Conservation (phyloP, 2,329 filamentous ascomycete species). For the Pyrenochaeta sp. region DNA sequence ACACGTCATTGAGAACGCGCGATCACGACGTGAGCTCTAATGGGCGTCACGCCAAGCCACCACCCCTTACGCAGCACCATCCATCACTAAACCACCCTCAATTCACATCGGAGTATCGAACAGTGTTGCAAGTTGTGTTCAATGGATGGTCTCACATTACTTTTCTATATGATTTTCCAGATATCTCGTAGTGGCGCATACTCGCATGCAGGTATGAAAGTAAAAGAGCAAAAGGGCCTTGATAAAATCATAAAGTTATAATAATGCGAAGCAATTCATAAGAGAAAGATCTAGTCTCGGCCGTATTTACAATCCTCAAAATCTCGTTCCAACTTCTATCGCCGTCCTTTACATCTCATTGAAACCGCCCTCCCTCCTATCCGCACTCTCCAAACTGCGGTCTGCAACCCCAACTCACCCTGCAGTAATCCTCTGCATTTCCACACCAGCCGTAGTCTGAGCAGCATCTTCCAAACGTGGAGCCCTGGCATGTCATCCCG, state of each 20-base stretch:
- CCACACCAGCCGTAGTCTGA: slow-evolving; percentile 40
- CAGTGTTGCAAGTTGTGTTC: too few species aligned
- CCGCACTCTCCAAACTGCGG: slow-evolving; percentile 32
- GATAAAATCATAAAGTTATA: not conserved
- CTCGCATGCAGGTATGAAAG: too few species aligned
- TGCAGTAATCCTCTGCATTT: slow-evolving; percentile 29
- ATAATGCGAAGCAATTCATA: not conserved
- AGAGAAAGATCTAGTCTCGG: not conserved
- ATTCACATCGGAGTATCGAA: too few species aligned
- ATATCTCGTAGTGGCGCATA: too few species aligned
- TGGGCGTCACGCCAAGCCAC: slow-evolving; percentile 13
- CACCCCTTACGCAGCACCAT: not conserved
- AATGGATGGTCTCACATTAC: too few species aligned
- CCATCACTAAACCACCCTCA: not conserved
- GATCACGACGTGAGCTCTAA: slow-evolving; percentile 31
- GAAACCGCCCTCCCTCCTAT: not conserved
- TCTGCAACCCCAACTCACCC: slow-evolving; percentile 28
- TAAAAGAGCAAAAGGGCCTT: too few species aligned
- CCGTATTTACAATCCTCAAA: not conserved
- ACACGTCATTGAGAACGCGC: slow-evolving; percentile 37
- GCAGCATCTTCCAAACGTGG: slow-evolving; percentile 37
- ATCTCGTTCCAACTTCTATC: not conserved
- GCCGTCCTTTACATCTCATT: not conserved
- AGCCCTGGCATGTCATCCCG: slow-evolving; percentile 31
- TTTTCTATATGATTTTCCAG: too few species aligned